Evolutionary conservation across 148 eudicot genomes (phyloP), one percentile per base, ranked within the genome.

Genomic region (Chenopodium quinoa): DNA sequence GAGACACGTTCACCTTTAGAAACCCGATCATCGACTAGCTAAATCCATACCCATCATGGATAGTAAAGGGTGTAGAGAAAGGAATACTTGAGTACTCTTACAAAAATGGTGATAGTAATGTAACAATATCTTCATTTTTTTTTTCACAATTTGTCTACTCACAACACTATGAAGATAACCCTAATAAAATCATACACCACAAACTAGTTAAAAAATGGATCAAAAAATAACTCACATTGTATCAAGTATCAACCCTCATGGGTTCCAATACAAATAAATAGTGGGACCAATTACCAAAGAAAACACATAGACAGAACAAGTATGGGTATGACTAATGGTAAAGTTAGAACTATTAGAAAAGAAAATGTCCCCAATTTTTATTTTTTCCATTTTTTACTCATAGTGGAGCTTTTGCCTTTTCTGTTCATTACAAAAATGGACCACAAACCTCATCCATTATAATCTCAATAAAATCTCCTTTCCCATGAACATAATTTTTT

Each of bases 381-480:
- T 37, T 37, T 37, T 23, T 20, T 23, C 34, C 29, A 19, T 67
- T 67, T 29, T 13, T 29, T 10, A 67, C 71, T 19, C 22, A 50
- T 16, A 63, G 67, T 44, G 75, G 65, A 22, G 4, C 40, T 34
- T 32, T 25, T 40, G 22, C 25, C 68, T 67, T 82, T 56, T 23
- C 4, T 31, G n/a, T 37, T 27, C 5, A 40, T n/a, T 40, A 9
- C 25, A 23, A 71, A 79, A 73, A 75, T 40, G 82, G 82, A 79
- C 85, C 85, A 83, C 85, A 79, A 83, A 79, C 78, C 50, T 78
- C 50, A 82, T 82, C 85, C 46, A 72, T 34, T 40, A 32, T 58
- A 70, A 78, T 52, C 62, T 82, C 40, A 44, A 46, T 37, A 70
- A 76, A 40, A 37, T 16, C 79, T n/a, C 32, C 34, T 60, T 22